Evolutionary conservation across 345 rosid genomes (phyloP).

Genomic region (Salix udensis): DNA sequence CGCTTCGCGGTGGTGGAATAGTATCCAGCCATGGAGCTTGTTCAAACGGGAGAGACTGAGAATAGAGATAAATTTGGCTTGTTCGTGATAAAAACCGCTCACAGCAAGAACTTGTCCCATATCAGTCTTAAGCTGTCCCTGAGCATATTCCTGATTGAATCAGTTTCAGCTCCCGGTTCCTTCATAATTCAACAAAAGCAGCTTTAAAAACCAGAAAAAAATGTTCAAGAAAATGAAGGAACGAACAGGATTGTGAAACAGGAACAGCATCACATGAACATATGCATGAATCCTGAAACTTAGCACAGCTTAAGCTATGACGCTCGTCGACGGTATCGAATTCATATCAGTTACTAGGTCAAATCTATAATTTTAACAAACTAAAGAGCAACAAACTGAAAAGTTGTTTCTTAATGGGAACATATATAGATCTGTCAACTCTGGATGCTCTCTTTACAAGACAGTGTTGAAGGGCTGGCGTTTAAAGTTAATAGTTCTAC

Average conservation of each 20-base stretch:
- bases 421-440: no score
- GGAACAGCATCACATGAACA: no score
- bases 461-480: no score
- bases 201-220: background rate
- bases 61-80: no score
- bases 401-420: background rate
- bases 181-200: constrained; percentile 8
- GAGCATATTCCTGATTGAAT: constrained; percentile 24
- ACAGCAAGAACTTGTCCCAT: constrained; percentile 40
- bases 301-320: background rate
- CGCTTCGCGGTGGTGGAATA: no score
- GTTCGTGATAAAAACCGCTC: constrained; percentile 2
- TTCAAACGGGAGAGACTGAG: no score
- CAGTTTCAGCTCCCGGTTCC: constrained; percentile 26
- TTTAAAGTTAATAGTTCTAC: no score
- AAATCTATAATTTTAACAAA: background rate
- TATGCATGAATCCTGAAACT: no score
- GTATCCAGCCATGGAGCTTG: no score
- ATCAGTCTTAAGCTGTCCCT: constrained; percentile 37
- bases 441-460: no score
- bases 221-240: background rate
- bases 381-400: background rate
- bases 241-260: background rate
- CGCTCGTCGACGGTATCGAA: background rate
- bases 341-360: background rate